phyloP scores from a whole-genome alignment of 192 early-diverging fungal species.

The Coemansia sp. region DNA sequence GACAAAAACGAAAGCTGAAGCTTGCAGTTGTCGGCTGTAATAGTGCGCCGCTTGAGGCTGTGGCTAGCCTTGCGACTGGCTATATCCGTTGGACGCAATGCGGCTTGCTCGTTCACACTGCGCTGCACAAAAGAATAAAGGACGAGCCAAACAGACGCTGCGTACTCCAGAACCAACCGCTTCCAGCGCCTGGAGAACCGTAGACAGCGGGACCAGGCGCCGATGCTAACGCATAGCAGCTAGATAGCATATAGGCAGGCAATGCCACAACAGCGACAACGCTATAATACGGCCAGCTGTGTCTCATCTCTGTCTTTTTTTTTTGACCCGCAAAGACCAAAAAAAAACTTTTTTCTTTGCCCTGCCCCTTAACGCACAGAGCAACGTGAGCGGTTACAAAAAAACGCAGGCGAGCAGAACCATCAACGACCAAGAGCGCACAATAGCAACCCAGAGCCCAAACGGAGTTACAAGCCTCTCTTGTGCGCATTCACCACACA shows the following conservation, averaged over 20 bases:
- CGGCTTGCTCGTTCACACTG: slow-evolving; percentile 8
- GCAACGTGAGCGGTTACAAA: not conserved
- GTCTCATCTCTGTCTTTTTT: too few species aligned
- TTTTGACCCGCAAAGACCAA: not conserved
- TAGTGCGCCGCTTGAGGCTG: slow-evolving; percentile 17
- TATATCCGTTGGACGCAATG: slow-evolving; percentile 3
- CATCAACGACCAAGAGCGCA: not conserved
- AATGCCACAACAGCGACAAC: too few species aligned
- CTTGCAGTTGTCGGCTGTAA: slow-evolving; percentile 1
- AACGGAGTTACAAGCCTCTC: not conserved
- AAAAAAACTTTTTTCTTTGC: not conserved
- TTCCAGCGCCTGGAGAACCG: not conserved
- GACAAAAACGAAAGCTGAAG: slow-evolving; percentile 1
- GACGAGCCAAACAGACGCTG: not conserved
- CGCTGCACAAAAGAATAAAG: not conserved
- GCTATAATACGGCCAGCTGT: too few species aligned
- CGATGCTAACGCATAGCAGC: not conserved
- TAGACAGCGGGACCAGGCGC: not conserved
- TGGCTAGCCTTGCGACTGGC: slow-evolving; percentile 4
- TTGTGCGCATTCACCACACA: not conserved
- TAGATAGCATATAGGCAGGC: not conserved
- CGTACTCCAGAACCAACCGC: not conserved
- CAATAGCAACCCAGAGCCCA: not conserved
- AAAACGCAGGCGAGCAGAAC: not conserved
- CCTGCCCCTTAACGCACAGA: slow-evolving; percentile 3